Conservation (phyloP, 768 basidiomycete genomes). For the Panaeolus papilionaceus region DNA sequence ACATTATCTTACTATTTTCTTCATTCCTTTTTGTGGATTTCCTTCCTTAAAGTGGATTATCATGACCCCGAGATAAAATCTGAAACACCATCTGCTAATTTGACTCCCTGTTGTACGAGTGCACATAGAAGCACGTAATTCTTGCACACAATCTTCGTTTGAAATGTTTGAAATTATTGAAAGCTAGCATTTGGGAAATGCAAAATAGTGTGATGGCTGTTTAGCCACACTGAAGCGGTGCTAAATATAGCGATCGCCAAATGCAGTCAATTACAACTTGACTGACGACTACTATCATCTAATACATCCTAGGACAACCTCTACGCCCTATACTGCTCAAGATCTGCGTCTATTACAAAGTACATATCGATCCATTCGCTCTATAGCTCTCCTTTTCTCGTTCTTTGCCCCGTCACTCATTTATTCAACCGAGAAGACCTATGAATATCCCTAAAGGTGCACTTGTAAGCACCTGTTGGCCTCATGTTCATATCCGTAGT, state of each 20-base stretch:
- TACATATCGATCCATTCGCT: neutral
- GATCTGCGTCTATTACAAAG: neutral
- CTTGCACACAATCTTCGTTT: neutral
- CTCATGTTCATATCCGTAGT: neutral
- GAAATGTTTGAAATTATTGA: neutral
- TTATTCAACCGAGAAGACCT: neutral
- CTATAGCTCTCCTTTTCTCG: neutral
- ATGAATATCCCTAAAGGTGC: constrained; percentile 20
- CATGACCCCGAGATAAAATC: constrained; percentile 21
- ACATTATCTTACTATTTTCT: constrained; percentile 14
- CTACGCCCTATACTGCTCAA: neutral
- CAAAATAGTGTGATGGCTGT: neutral
- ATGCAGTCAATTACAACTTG: neutral
- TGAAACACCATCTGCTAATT: constrained; percentile 11
- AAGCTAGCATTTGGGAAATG: neutral
- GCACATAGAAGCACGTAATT: neutral
- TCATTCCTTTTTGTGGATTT: constrained; percentile 8
- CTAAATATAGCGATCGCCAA: constrained; percentile 9
- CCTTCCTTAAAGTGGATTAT: constrained; percentile 34
- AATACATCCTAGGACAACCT: neutral
- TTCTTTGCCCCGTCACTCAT: neutral
- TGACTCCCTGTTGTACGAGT: constrained; percentile 11
- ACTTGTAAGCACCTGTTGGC: constrained; percentile 13
- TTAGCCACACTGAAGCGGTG: neutral
- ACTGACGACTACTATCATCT: neutral